Evolutionary conservation across 306 rosid species (phyloP).

Genomic region (Cucurbita maxima): DNA sequence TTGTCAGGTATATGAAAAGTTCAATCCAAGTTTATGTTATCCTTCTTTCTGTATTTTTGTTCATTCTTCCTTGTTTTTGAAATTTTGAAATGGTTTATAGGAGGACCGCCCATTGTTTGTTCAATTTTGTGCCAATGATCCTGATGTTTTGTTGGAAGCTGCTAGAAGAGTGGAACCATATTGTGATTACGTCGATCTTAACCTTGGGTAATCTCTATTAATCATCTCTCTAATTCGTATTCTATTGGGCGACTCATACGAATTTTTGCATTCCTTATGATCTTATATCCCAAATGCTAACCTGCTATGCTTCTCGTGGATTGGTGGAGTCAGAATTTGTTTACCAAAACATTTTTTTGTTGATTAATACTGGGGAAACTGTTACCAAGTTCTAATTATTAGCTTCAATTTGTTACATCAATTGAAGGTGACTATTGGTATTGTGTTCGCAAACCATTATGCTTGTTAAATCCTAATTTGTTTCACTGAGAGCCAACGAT

Average conservation of each 20-base stretch:
- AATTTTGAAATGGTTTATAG: conserved; percentile 12
- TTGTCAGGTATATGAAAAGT: conserved; percentile 29
- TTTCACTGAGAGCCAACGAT: background rate
- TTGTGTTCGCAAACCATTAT: background rate
- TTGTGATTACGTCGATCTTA: conserved; percentile 88
- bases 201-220: conserved; percentile 54
- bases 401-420: background rate
- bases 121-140: conserved; percentile 91
- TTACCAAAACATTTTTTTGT: background rate
- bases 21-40: background rate
- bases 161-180: conserved; percentile 63
- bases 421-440: background rate
- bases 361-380: background rate
- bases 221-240: background rate
- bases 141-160: conserved; percentile 61
- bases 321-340: background rate
- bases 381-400: background rate
- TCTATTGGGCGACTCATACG: too few species aligned
- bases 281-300: background rate
- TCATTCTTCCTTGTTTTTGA: background rate
- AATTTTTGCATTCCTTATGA: background rate
- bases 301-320: background rate
- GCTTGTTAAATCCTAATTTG: background rate
- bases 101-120: conserved; percentile 86
- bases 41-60: background rate